These are phyloP conservation scores for Trichothecium roseum DNA, from an alignment of 2,329 filamentous ascomycete species.

Conservation along the genomic window DNA sequence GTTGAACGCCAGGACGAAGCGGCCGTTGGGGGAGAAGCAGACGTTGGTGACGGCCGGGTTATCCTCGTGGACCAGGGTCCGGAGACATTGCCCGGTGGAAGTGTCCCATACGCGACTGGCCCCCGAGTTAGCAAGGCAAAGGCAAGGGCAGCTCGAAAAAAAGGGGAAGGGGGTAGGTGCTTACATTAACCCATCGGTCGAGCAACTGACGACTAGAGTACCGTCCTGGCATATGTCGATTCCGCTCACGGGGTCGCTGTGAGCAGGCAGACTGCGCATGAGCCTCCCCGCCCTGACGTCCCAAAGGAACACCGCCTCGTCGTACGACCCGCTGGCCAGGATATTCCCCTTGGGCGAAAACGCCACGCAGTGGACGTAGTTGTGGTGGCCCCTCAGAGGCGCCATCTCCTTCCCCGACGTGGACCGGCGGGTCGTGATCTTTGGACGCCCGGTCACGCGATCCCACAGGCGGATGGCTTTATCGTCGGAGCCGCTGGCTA, in stretches of 20 bases:
- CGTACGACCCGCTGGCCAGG: constrained; percentile 87
- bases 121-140: constrained; percentile 3
- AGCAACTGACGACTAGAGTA: constrained; percentile 83
- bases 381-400: constrained; percentile 77
- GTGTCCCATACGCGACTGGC: constrained; percentile 85
- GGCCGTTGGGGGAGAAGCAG: constrained; percentile 88
- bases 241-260: constrained; percentile 87
- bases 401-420: constrained; percentile 30
- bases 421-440: constrained; percentile 30
- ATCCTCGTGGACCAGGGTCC: constrained; percentile 92
- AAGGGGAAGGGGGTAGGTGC: constrained; percentile 19
- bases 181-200: constrained; percentile 79
- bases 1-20: constrained; percentile 84
- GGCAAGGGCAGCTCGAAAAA: not conserved
- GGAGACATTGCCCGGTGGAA: constrained; percentile 84
- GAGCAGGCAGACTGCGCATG: constrained; percentile 86
- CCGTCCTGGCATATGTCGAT: constrained; percentile 92
- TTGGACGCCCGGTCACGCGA: constrained; percentile 47
- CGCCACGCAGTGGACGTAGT: constrained; percentile 87
- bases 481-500: constrained; percentile 91
- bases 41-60: constrained; percentile 84
- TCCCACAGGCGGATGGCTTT: constrained; percentile 95
- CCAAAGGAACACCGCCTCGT: constrained; percentile 96
- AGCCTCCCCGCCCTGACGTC: constrained; percentile 79
- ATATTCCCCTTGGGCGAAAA: constrained; percentile 99